phyloP scores from a whole-genome alignment of 257 asterid species.

The Solanum virginianum region DNA sequence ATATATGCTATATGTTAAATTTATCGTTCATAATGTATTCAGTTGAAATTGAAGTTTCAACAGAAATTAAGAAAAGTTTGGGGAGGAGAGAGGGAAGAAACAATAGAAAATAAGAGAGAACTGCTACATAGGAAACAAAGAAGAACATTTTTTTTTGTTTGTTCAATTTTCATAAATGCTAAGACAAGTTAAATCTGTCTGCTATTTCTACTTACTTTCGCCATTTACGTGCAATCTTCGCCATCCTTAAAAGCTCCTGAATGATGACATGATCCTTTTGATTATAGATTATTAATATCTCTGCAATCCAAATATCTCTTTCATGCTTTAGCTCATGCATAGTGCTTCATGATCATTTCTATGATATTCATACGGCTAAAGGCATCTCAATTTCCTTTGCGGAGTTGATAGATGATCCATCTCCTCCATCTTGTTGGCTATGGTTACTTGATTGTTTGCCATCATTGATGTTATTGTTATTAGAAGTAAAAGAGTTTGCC shows the following conservation, averaged over 20 bases:
- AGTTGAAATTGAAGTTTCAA: not conserved
- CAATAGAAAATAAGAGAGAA: not conserved
- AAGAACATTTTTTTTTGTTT: not conserved
- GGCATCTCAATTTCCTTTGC: conserved; percentile 22
- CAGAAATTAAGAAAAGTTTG: not conserved
- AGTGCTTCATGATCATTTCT: not conserved
- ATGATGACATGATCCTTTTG: not conserved
- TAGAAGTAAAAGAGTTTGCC: not conserved
- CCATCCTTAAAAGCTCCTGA: not conserved
- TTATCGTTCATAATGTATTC: not conserved
- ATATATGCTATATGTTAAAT: not conserved
- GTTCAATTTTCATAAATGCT: not conserved
- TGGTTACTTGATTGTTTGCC: not conserved
- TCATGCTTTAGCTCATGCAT: not conserved
- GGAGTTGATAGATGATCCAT: conserved; percentile 1
- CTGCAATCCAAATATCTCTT: not conserved
- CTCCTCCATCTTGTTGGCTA: not conserved
- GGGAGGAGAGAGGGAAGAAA: not conserved
- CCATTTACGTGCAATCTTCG: not conserved
- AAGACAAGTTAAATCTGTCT: not conserved
- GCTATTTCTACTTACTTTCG: not conserved
- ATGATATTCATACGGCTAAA: not conserved
- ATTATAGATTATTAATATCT: not conserved
- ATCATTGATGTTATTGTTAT: not conserved
- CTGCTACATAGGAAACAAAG: no score